A percentile compares a stretch with the other conserved stretches of the same genome.
These are phyloP conservation scores for Populus trichocarpa DNA, from an alignment of 441 rosid genomes.

Conservation along the genomic window DNA sequence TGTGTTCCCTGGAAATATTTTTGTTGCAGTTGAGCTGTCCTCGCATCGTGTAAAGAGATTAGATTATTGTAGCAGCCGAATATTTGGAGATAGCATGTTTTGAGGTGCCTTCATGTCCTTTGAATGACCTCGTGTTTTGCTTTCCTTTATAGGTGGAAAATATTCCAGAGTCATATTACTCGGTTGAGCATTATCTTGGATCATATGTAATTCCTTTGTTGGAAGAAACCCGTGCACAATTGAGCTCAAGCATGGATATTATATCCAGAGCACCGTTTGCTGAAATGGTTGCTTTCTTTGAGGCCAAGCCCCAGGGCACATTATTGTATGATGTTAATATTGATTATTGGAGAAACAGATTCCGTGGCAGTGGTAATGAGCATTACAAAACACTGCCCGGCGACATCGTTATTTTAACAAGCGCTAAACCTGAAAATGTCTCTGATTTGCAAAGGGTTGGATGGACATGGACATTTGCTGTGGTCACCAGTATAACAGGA, in stretches of 20 bases:
- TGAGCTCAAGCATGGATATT: constrained; percentile 30
- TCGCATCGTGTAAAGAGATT: neutral
- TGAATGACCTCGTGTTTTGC: neutral
- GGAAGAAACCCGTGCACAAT: constrained; percentile 46
- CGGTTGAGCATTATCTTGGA: constrained; percentile 28
- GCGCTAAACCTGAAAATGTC: constrained; percentile 34
- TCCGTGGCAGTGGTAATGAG: constrained; percentile 27
- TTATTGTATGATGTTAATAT: constrained; percentile 23
- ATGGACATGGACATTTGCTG: constrained; percentile 38
- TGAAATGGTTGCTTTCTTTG: constrained; percentile 22
- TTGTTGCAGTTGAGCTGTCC: neutral
- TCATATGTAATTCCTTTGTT: constrained; percentile 40
- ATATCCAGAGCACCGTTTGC: constrained; percentile 42
- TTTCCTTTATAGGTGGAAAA: constrained; percentile 30
- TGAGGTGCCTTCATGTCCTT: neutral
- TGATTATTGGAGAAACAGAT: constrained; percentile 45
- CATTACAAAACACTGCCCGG: constrained; percentile 48
- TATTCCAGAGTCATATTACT: constrained; percentile 39
- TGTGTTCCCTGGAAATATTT: neutral
- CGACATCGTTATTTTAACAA: constrained; percentile 42
- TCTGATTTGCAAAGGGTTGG: constrained; percentile 42
- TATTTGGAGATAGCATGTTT: neutral
- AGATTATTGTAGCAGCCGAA: too few relatives aligned
- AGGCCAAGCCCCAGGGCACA: constrained; percentile 9
- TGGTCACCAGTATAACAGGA: constrained; percentile 16